Conservation (phyloP, 345 rosid species). For the Abelmoschus esculentus region DNA sequence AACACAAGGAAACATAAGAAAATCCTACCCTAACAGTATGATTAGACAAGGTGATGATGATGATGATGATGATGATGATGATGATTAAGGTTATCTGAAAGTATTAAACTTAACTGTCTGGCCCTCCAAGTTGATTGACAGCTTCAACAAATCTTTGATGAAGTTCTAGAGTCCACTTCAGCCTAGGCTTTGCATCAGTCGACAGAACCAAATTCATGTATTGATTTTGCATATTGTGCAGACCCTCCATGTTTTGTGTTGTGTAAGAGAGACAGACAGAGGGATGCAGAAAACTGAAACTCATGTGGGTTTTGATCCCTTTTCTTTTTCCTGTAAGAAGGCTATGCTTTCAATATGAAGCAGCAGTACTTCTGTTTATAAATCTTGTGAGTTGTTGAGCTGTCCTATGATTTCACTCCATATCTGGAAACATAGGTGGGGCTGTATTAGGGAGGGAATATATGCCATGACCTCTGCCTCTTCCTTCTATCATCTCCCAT, state of each 20-base stretch:
- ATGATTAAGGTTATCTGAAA: not conserved
- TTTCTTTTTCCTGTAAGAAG: not conserved
- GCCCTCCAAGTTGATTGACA: conserved; percentile 74
- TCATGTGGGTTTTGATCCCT: conserved; percentile 19
- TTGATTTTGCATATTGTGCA: conserved; percentile 36
- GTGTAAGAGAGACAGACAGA: conserved; percentile 17
- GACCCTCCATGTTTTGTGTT: conserved; percentile 22
- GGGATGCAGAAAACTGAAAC: conserved; percentile 4
- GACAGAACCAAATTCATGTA: conserved; percentile 73
- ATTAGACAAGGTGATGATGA: not conserved
- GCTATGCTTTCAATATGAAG: conserved; percentile 13
- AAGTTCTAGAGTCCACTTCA: conserved; percentile 92
- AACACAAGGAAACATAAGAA: not conserved
- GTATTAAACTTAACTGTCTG: conserved; percentile 55
- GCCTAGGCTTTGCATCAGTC: conserved; percentile 89
- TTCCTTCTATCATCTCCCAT: conserved; percentile 35
- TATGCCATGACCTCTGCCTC: conserved; percentile 61
- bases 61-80: not conserved
- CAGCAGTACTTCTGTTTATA: conserved; percentile 31
- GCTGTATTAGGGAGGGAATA: conserved; percentile 63
- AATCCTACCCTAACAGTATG: not conserved
- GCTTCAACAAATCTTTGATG: conserved; percentile 80
- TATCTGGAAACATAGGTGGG: conserved; percentile 78
- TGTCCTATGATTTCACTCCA: conserved; percentile 55
- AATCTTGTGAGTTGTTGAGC: conserved; percentile 32